Percentiles rank a stretch among this genome's conserved stretches.
Evolutionary conservation across 805 yeast species (phyloP).

Genomic region (Metschnikowia gelsemii): DNA sequence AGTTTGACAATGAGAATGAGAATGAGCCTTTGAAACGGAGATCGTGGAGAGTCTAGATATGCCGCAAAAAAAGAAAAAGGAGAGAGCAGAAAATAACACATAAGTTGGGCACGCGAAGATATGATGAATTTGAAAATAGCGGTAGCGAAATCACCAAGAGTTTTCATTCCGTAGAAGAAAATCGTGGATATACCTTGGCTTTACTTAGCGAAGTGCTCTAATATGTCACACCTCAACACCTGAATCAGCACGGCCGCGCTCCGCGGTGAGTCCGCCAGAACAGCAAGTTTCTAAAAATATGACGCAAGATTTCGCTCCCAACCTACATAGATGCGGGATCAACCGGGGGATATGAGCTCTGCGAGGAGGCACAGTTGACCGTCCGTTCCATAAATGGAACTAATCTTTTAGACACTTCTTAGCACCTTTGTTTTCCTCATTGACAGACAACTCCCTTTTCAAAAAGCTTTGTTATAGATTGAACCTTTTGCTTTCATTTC

Average conservation of each 20-base stretch:
- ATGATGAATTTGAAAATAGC: too few relatives aligned
- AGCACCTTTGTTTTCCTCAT: not conserved
- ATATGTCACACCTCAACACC: not conserved
- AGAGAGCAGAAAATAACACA: not conserved
- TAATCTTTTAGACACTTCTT: not conserved
- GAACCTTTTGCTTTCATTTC: too few relatives aligned
- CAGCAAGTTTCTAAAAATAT: conserved; percentile 5
- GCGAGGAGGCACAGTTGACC: conserved; percentile 1
- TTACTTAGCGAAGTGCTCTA: too few relatives aligned
- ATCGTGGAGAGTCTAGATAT: conserved; percentile 1
- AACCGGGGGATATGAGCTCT: not conserved
- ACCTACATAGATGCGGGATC: conserved; percentile 10
- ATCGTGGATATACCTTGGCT: too few relatives aligned
- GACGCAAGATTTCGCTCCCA: conserved; percentile 5
- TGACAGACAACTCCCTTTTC: not conserved
- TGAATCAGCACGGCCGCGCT: not conserved
- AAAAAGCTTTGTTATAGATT: not conserved
- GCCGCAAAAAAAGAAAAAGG: not conserved
- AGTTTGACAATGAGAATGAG: not conserved
- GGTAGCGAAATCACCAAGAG: too few relatives aligned
- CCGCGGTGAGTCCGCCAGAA: conserved; percentile 2
- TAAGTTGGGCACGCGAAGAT: too few relatives aligned
- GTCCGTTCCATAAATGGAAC: conserved; percentile 2
- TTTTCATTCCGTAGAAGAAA: too few relatives aligned
- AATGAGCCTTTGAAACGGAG: not conserved